phyloP scores from a whole-genome alignment of 352 stramenopile genomes.

The Plasmopara muralis region DNA sequence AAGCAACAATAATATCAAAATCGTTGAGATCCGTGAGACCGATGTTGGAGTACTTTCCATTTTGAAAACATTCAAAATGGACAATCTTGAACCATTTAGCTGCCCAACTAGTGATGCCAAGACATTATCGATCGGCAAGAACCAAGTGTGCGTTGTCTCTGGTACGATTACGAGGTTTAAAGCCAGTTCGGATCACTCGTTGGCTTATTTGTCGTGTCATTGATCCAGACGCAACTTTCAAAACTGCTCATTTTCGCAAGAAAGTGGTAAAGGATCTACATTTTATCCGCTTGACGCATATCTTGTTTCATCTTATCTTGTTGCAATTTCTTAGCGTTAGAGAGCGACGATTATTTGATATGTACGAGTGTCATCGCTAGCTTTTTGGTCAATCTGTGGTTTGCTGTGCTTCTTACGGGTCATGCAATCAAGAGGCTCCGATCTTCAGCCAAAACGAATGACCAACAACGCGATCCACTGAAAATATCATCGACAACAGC shows the following conservation, averaged over 20 bases:
- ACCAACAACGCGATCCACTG: constrained; percentile 16
- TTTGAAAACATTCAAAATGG: constrained; percentile 21
- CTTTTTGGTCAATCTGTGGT: constrained; percentile 31
- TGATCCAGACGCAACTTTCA: constrained; percentile 13
- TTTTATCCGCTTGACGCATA: background rate
- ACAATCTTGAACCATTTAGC: constrained; percentile 16
- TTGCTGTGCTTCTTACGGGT: constrained; percentile 21
- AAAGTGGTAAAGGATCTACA: constrained; percentile 14
- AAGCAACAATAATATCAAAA: constrained; percentile 30
- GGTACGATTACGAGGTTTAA: constrained; percentile 7
- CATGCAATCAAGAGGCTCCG: constrained; percentile 15
- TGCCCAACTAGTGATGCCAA: constrained; percentile 23
- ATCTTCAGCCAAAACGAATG: constrained; percentile 6
- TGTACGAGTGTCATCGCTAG: constrained; percentile 28
- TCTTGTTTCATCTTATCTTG: constrained; percentile 1
- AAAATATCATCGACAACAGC: constrained; percentile 15
- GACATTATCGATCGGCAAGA: constrained; percentile 19
- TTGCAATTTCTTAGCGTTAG: constrained; percentile 9
- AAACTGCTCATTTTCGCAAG: constrained; percentile 12
- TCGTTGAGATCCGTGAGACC: constrained; percentile 22
- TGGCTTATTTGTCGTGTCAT: background rate
- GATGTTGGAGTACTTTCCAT: constrained; percentile 20
- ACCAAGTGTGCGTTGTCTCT: constrained; percentile 29
- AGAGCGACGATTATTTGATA: constrained; percentile 12
- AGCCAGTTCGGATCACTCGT: background rate